Base-by-base conservation (phyloP, 2,329 filamentous ascomycete species). In the Hortaea werneckii region DNA sequence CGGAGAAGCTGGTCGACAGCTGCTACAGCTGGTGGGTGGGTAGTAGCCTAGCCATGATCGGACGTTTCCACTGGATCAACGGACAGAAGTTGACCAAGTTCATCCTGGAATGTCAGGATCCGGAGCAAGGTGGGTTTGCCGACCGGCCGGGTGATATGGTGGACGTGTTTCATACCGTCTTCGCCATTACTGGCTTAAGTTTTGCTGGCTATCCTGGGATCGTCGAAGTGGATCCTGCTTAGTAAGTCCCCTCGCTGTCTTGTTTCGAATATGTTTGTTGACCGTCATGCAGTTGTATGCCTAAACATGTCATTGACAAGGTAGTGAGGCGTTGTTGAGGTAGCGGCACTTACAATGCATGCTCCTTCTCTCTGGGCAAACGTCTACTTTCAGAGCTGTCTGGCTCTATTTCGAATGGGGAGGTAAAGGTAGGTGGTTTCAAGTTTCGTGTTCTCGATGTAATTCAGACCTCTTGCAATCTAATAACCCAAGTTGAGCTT, bases 1-100 rank as follows among this genome's bases (percentile, higher is more conserved):
- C 92, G 0, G 92, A 96, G 69, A 98, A 98, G 72, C 71, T 85
- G 51, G 90, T 95, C 63, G 92, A 98, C 64, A 90, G 95, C 10
- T 98, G 92, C 70, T 98, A 98, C 69, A 95, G 87, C 64, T 98
- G 92, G 92, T 98, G 92, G 92, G 92, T 96, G 39, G 71, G 90
- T 60, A 90, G 86, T 61, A 95, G 89, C 63, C 70, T 98, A 55
- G 83, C 85, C 40, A 95, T 96, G 76, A 85, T 98, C 55, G 81
- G 77, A 44, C 82, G 83, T 45, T 76, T 88, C 44, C 86, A 95
- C 64, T 98, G 92, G 92, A 94, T 98, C 62, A 87, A 98, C 69
- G 78, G 81, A 42, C 74, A 82, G 47, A 85, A 86, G 61, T 76
- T 98, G 57, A 76, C 81, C 43, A 65, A 67, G 20, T 98, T 95